Percentiles rank a stretch among this genome's conserved stretches.
phyloP scores from a whole-genome alignment of 2,329 filamentous ascomycete species.

The Diaporthe sp. region DNA sequence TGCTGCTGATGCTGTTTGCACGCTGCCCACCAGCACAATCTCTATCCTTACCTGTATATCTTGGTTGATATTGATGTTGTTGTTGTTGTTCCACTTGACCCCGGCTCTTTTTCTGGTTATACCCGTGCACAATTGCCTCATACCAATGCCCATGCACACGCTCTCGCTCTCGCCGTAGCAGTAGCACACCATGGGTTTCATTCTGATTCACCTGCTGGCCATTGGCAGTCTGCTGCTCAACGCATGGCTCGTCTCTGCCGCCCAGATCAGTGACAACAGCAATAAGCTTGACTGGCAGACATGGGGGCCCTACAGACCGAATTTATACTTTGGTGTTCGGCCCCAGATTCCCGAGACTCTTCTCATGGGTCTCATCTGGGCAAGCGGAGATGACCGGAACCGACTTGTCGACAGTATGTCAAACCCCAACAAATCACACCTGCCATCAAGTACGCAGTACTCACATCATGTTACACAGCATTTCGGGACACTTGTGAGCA shows the following conservation, averaged over 20 bases:
- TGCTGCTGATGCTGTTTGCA: too few species aligned
- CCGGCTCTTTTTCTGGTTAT: neutral
- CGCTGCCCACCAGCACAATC: neutral
- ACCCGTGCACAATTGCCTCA: constrained; percentile 27
- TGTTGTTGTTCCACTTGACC: neutral
- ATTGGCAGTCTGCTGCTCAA: constrained; percentile 27
- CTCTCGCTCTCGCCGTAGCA: neutral
- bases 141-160: neutral
- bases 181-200: constrained; percentile 26
- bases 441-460: neutral
- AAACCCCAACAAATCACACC: neutral
- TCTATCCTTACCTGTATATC: neutral
- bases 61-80: too few species aligned
- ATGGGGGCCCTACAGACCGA: constrained; percentile 93
- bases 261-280: neutral
- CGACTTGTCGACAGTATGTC: constrained; percentile 39
- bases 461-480: constrained; percentile 52
- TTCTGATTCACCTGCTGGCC: constrained; percentile 15
- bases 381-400: constrained; percentile 71
- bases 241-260: constrained; percentile 6
- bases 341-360: constrained; percentile 85
- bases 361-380: constrained; percentile 86
- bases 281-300: constrained; percentile 40
- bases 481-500: constrained; percentile 79
- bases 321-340: constrained; percentile 92